Base-by-base conservation (phyloP, 306 rosid genomes). In the Dryas alaskensis region DNA sequence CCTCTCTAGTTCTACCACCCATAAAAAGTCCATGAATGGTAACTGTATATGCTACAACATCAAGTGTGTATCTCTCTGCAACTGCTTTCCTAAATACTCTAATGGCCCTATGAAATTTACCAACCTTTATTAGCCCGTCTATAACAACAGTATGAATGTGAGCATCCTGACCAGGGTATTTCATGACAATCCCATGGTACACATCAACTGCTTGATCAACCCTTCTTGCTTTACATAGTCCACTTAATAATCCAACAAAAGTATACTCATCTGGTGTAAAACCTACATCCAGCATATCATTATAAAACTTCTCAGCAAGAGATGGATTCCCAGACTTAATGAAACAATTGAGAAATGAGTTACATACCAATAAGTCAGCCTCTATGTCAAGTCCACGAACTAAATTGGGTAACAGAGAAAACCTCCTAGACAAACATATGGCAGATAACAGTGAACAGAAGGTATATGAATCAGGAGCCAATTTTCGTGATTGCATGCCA, bases 231-330 rank as follows among this genome's bases (percentile, higher is more conserved):
- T 82, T 80, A 78, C 92, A 90, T 12, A 90, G 89, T 53, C 89
- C 89, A 11, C 67, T 75, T 39, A 90, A 39, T 80, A 87, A 76
- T 65, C 79, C 96, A 71, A 81, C 77, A 86, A 86, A 80, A 78
- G 73, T 90, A 86, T 84, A 86, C 48, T 83, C 73, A 70, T 90
- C 96, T 59, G 89, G 87, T 65, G 65, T 69, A 70, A 86, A 80
- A 61, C 92, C 89, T 52, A 76, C 60, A 58, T 81, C 78, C 50
- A 86, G 49, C 89, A 86, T 88, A 72, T 63, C 53, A 62, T 63
- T n/a, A 71, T 84, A 86, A 55, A 83, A 73, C 45, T 27, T 74
- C 69, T 84, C 70, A 46, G 96, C 84, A 80, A 50, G 74, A 53
- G 73, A 66, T 40, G 86, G 83, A 78, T 37, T 65, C 42, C 85